Base-by-base conservation (phyloP, 441 rosid genomes). In the Biscutella laevigata region DNA sequence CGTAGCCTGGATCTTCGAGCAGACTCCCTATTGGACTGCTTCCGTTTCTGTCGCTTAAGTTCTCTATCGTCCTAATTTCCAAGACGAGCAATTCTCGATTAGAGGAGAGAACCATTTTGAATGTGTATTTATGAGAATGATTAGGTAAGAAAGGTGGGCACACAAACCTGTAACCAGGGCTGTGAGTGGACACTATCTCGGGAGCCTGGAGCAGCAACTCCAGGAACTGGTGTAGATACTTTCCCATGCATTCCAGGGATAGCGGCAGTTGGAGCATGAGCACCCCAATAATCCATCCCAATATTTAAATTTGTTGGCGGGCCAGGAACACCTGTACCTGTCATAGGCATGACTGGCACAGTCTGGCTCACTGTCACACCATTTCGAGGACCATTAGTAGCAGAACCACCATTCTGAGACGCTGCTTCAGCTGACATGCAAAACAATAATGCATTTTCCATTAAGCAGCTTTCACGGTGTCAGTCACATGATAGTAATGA, bases 1-100 rank as follows among this genome's bases (percentile, higher is more conserved):
- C 98, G 96, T 77, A 92, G 69, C 64, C 98, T 77, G 47, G 98
- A 92, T 40, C 94, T 77, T 12, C 95, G 86, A 62, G 98, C 98
- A 57, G 96, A 88, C 64, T 88, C 98, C 57, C 96, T 77, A 71
- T 92, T 92, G 36, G 98, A 92, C 67, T 88, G 89, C 70, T 92
- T 92, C 56, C 95, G 78, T 79, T 76, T 82, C 67, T 86, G 96
- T 62, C 89, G 73, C 80, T 86, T 89, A 56, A 82, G 62, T 67
- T 89, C 95, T 66, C 91, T 76, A 58, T 84, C 95, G 61, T 89
- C 95, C 98, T 88, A 7, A n/a, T 21, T 16, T 7, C 11, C 34
- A 47, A 46, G 16, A 33, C 34, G 20, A 7, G 39, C 20, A 53
- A 50, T 44, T 7, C n/a, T 22, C 0, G 7, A n/a, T n/a, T 37